Conservation (phyloP, 371 early-diverging fungal species). For the Quaeritorhiza haematococci region DNA sequence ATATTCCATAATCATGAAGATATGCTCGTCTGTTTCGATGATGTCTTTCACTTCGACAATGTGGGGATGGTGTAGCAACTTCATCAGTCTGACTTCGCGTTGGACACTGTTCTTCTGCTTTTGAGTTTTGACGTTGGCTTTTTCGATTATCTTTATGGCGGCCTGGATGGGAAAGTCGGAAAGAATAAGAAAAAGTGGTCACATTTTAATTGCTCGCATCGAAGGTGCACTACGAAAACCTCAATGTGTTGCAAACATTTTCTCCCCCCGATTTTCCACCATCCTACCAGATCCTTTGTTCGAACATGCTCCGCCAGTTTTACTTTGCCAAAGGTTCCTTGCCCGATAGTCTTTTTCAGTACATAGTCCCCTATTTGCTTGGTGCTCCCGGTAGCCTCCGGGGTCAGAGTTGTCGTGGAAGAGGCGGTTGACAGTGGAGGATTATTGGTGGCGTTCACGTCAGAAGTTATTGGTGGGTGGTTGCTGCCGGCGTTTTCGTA, state of each 20-base stretch:
- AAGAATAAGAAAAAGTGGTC: conserved; percentile 22
- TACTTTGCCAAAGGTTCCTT: conserved; percentile 83
- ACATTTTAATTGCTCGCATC: background rate
- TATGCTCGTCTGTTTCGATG: conserved; percentile 38
- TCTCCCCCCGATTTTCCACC: too few relatives aligned
- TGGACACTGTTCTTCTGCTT: conserved; percentile 55
- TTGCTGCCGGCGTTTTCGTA: too few relatives aligned
- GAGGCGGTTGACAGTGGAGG: too few relatives aligned
- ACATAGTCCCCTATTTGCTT: conserved; percentile 31
- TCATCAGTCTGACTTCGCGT: conserved; percentile 56
- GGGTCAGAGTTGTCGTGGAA: too few relatives aligned
- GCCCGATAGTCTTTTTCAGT: conserved; percentile 62
- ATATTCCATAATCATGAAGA: conserved; percentile 58
- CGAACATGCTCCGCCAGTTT: conserved; percentile 60
- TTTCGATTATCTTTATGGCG: conserved; percentile 52
- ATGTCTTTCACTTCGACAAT: conserved; percentile 53
- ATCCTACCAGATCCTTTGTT: conserved; percentile 42
- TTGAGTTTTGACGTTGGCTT: conserved; percentile 46
- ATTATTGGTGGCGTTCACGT: too few relatives aligned
- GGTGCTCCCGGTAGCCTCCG: too few relatives aligned
- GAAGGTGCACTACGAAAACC: background rate
- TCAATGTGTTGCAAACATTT: background rate
- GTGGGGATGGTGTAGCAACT: conserved; percentile 49
- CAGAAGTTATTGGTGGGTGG: too few relatives aligned
- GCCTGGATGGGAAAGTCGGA: conserved; percentile 28